Evolutionary conservation across 805 yeast species (phyloP).

Genomic region (Yarrowia keelungensis): DNA sequence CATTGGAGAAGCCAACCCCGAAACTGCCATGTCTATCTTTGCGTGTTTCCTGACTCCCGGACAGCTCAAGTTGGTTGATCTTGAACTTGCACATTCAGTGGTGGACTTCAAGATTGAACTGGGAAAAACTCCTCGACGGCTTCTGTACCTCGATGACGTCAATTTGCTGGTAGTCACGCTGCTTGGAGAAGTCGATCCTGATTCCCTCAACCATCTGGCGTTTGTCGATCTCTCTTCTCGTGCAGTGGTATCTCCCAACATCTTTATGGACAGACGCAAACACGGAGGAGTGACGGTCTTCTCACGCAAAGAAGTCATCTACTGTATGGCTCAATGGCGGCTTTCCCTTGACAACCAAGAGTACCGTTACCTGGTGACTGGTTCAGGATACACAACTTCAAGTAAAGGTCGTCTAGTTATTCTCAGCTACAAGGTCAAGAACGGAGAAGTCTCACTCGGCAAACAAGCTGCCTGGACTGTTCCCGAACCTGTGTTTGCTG

Average conservation of each 20-base stretch:
- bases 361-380: constrained; percentile 17
- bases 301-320: constrained; percentile 13
- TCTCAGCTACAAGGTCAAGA: constrained; percentile 20
- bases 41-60: constrained; percentile 14
- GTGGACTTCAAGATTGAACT: constrained; percentile 9
- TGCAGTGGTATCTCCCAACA: constrained; percentile 21
- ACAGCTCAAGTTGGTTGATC: constrained; percentile 13
- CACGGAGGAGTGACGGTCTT: constrained; percentile 19
- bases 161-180: constrained; percentile 4
- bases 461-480: constrained; percentile 38
- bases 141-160: constrained; percentile 15
- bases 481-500: constrained; percentile 23
- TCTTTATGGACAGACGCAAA: constrained; percentile 19
- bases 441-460: constrained; percentile 26
- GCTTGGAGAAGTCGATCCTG: constrained; percentile 2
- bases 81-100: constrained; percentile 3
- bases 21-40: constrained; percentile 15
- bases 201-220: constrained; percentile 3
- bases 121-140: constrained; percentile 22
- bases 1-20: constrained; percentile 24
- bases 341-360: constrained; percentile 18
- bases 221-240: constrained; percentile 8
- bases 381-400: constrained; percentile 1
- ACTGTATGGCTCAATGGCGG: constrained; percentile 25
- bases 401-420: constrained; percentile 19